These are phyloP conservation scores for Aspergillus ostianus DNA, from an alignment of 495 filamentous ascomycete genomes.

Conservation along the genomic window DNA sequence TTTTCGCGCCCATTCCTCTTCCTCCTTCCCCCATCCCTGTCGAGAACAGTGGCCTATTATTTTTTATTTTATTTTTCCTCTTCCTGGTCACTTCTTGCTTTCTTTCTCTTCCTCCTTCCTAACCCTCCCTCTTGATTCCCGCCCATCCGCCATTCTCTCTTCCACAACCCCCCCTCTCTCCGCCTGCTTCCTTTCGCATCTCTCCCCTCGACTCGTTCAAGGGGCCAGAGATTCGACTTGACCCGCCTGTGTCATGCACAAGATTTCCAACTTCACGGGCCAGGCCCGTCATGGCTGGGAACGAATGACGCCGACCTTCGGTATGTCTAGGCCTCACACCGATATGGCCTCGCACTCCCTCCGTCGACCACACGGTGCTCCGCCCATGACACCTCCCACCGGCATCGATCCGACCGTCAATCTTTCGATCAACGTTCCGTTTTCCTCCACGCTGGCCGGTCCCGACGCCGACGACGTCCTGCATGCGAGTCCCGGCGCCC, in stretches of 20 bases:
- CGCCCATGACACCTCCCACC: conserved; percentile 63
- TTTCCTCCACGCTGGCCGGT: conserved; percentile 84
- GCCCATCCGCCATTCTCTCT: conserved; percentile 11
- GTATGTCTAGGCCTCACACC: conserved; percentile 73
- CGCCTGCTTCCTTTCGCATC: conserved; percentile 29
- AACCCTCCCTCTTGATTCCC: conserved; percentile 4
- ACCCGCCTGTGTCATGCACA: conserved; percentile 68
- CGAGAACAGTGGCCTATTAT: conserved; percentile 28
- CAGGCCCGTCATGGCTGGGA: conserved; percentile 88
- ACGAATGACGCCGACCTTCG: conserved; percentile 81
- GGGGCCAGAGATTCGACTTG: conserved; percentile 38
- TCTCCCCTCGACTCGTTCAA: conserved; percentile 40
- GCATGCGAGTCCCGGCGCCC: conserved; percentile 77
- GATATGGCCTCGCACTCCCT: conserved; percentile 69
- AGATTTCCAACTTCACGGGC: conserved; percentile 81
- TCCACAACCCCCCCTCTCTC: conserved; percentile 10
- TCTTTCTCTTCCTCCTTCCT: neutral
- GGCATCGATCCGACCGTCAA: conserved; percentile 68
- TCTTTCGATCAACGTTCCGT: conserved; percentile 91
- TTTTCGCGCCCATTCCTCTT: conserved; percentile 34
- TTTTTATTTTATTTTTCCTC: conserved; percentile 19
- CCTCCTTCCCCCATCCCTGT: conserved; percentile 35
- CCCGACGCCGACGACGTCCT: conserved; percentile 90
- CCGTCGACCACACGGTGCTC: conserved; percentile 67
- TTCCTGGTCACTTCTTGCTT: conserved; percentile 19